A percentile compares a stretch with the other conserved stretches of the same genome.
Conservation (phyloP, 192 early-diverging fungal species). For the Entomortierella beljakovae region DNA sequence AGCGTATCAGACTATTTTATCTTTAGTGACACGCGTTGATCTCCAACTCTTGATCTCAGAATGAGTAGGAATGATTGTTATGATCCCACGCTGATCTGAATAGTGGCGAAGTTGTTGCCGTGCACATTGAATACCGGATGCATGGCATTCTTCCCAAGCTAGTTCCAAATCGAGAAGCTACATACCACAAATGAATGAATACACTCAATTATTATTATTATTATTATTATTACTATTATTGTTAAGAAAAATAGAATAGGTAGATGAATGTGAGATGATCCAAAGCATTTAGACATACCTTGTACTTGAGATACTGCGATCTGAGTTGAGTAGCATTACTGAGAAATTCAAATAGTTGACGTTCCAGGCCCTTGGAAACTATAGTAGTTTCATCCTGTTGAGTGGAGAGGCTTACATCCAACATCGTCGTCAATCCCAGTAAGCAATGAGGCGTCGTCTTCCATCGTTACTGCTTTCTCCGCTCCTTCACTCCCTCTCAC, state of each 20-base stretch:
- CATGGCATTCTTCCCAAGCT: slow-evolving; percentile 38
- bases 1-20: neutral
- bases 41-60: slow-evolving; percentile 38
- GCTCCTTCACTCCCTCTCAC: neutral
- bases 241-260: too few relatives aligned
- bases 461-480: neutral
- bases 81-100: slow-evolving; percentile 34
- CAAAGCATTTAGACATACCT: slow-evolving; percentile 33
- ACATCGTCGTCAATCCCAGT: neutral
- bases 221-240: too few relatives aligned
- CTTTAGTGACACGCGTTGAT: slow-evolving; percentile 15
- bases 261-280: too few relatives aligned
- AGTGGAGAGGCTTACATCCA: neutral
- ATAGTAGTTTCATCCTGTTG: neutral
- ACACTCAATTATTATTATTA: too few relatives aligned
- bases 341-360: slow-evolving; percentile 27
- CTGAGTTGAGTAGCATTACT: slow-evolving; percentile 20
- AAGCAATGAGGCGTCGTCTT: neutral
- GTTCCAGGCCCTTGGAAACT: slow-evolving; percentile 21
- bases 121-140: slow-evolving; percentile 17
- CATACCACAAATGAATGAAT: too few relatives aligned
- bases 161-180: slow-evolving; percentile 45
- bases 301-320: slow-evolving; percentile 27
- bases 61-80: slow-evolving; percentile 35
- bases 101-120: slow-evolving; percentile 35